phyloP scores from a whole-genome alignment of 306 rosid genomes.

The Citrullus mucosospermus region DNA sequence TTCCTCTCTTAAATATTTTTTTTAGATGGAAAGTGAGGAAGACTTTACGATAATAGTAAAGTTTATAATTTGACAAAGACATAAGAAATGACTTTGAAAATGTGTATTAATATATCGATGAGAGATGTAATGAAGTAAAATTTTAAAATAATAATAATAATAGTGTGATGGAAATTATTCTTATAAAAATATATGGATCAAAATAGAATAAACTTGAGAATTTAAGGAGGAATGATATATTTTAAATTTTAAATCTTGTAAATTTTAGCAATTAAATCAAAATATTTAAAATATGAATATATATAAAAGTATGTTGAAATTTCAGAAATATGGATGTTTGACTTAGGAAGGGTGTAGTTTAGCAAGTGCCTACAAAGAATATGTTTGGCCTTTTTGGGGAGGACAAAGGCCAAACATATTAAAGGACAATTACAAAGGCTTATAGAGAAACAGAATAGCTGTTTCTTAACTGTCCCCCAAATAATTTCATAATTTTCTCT shows the following conservation, averaged over 20 bases:
- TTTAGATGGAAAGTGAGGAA: not conserved
- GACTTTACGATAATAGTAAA: not conserved
- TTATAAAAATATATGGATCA: too few relatives aligned
- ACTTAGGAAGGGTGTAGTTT: not conserved
- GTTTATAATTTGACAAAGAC: too few relatives aligned
- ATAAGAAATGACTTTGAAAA: not conserved
- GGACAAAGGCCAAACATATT: not conserved
- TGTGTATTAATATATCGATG: not conserved
- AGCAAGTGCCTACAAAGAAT: not conserved
- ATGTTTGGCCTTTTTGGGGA: not conserved
- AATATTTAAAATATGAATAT: too few relatives aligned
- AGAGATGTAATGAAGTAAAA: too few relatives aligned
- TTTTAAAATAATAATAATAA: too few relatives aligned
- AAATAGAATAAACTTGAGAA: too few relatives aligned
- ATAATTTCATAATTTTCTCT: not conserved
- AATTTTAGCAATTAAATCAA: too few relatives aligned
- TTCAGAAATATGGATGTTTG: not conserved
- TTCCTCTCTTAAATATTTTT: not conserved
- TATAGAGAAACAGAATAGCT: not conserved
- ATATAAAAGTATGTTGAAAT: too few relatives aligned
- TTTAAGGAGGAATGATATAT: too few relatives aligned
- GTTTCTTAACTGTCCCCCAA: not conserved
- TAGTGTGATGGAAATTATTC: too few relatives aligned
- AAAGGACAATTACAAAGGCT: not conserved
- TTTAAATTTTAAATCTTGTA: not conserved